phyloP scores from a whole-genome alignment of 2,329 filamentous ascomycete genomes.

The Gaeumannomyces sp. region DNA sequence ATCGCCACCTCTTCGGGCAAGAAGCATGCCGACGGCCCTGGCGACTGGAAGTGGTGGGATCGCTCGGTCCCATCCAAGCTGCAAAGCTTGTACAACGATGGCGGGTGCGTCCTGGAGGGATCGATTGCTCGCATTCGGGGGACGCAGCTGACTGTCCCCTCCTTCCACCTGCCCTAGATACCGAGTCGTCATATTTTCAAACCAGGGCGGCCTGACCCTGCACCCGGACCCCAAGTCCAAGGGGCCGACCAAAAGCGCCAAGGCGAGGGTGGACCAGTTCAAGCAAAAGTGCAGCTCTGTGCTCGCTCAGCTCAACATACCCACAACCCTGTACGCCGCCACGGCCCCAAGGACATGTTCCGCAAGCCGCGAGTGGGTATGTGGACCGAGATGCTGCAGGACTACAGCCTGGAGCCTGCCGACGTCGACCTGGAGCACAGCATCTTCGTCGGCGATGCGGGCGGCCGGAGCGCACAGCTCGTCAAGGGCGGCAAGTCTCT shows the following conservation, averaged over 20 bases:
- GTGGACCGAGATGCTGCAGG: conserved; percentile 62
- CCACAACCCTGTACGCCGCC: conserved; percentile 77
- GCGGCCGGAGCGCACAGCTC: conserved; percentile 46
- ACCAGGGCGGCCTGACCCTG: conserved; percentile 78
- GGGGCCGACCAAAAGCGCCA: conserved; percentile 53
- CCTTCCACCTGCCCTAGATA: conserved; percentile 43
- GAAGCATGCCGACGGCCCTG: conserved; percentile 61
- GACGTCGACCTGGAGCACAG: conserved; percentile 65
- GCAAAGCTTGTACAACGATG: conserved; percentile 55
- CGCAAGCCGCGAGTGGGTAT: conserved; percentile 85
- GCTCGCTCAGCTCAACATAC: conserved; percentile 65
- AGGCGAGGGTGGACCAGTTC: conserved; percentile 68
- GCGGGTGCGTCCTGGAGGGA: conserved; percentile 46
- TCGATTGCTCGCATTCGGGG: not conserved
- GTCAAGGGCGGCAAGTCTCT: conserved; percentile 18
- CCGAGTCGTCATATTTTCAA: conserved; percentile 73
- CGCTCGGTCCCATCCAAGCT: conserved; percentile 60
- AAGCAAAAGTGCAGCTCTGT: conserved; percentile 72
- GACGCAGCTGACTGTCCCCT: not conserved
- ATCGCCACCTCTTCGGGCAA: conserved; percentile 77
- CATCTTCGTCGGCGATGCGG: conserved; percentile 87
- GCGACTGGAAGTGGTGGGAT: conserved; percentile 96
- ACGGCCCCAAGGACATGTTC: conserved; percentile 73
- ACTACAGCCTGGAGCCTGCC: conserved; percentile 48
- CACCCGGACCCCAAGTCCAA: conserved; percentile 65